Evolutionary conservation across 805 yeast species (phyloP), one percentile per base, ranked within the genome.

Genomic region (Yarrowia hollandica): DNA sequence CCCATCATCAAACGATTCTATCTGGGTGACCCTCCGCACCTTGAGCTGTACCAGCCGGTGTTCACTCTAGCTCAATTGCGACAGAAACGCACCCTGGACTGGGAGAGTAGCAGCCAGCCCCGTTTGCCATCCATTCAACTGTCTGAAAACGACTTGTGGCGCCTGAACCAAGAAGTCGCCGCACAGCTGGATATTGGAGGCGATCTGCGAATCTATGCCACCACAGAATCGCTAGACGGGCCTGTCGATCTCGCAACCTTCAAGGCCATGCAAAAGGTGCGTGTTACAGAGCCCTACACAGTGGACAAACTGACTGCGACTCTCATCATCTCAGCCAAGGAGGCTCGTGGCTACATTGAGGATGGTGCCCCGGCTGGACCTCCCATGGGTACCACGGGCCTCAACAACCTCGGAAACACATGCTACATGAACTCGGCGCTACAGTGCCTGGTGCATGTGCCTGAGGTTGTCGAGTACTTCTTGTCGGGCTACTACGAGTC

Each of bases 361-460:
- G 58, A 52, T 15, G 34, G 34, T 6, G 18, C 26, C 3, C 25
- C 33, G 4, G 33, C 44, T 25, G 55, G 55, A 9, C 38, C 55
- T 2, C 18, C 59, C 16, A 30, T 31, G 22, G 91, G 97, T 64
- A 68, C 76, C 46, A 70, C 77, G 61, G 85, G 97, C 62, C 64
- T 85, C 67, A 74, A 78, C 56, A 91, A 89, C 67, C 74, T 90
- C 62, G 97, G 97, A 2, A 91, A 91, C 69, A 85, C 96, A 0
- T 91, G 97, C 71, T 91, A 90, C 70, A 90, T 91, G 97, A 90
- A 90, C 70, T 88, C 96, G 9, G 97, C 97, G 0, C 73, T 92
- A 42, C 98, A 94, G 68, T 92, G 97, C 67, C 79, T 82, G 0
- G 55, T 65, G 11, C 98, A 92, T 68, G 79, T 91, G 11, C 96